phyloP scores from a whole-genome alignment of 306 rosid species.

The Corylus avellana region DNA sequence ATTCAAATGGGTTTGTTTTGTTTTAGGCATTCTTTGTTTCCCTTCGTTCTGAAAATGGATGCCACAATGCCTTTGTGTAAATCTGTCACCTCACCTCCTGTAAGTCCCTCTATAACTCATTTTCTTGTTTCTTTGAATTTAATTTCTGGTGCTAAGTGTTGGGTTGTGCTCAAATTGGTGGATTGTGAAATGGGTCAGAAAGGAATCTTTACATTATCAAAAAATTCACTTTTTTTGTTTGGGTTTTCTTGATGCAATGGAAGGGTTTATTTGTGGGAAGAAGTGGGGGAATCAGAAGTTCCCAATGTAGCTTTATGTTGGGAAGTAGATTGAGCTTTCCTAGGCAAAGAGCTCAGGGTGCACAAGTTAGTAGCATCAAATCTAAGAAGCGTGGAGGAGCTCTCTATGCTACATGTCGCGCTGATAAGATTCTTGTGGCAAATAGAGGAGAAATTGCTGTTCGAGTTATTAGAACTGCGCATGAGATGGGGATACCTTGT shows the following conservation, averaged over 20 bases:
- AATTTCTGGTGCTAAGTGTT: conserved; percentile 1
- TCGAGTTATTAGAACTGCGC: conserved; percentile 91
- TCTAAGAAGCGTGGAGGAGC: conserved; percentile 44
- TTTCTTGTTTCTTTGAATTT: background rate
- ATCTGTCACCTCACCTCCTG: conserved; percentile 53
- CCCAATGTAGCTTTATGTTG: conserved; percentile 67
- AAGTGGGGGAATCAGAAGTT: conserved; percentile 52
- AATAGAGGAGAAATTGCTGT: conserved; percentile 98
- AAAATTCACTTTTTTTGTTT: background rate
- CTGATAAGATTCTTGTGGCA: conserved; percentile 78
- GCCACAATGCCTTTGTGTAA: conserved; percentile 68
- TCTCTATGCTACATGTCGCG: conserved; percentile 50
- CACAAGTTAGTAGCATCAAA: conserved; percentile 27
- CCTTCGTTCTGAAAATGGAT: conserved; percentile 45
- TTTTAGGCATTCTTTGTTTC: conserved; percentile 7
- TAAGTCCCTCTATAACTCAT: conserved; percentile 29
- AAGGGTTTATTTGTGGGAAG: conserved; percentile 65
- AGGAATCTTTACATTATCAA: background rate
- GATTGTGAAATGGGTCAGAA: background rate
- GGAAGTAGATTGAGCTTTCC: conserved; percentile 58
- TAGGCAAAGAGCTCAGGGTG: conserved; percentile 45
- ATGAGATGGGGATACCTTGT: conserved; percentile 96
- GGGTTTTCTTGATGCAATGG: conserved; percentile 15
- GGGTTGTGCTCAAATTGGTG: conserved; percentile 12
- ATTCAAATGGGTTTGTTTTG: conserved; percentile 8